Base-by-base conservation (phyloP, 2,329 filamentous ascomycete genomes). In the Curvularia spicifera region DNA sequence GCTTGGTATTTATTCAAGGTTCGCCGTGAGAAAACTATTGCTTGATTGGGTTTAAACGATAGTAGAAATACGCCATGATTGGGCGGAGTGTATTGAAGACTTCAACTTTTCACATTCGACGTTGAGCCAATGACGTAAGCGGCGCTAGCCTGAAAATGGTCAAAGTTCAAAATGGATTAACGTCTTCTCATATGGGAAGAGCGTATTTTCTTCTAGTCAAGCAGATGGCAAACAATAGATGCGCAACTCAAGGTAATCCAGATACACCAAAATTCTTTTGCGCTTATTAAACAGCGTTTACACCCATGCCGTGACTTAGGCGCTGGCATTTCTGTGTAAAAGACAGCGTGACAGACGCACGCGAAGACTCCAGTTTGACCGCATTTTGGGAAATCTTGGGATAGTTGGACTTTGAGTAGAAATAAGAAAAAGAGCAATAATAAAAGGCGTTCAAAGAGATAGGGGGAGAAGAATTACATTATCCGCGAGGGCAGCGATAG, bases 61-160 rank as follows among this genome's bases (percentile, higher is more conserved):
- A 35, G 3, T 10, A 4, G 24, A 33, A 35, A 5, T n/a, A 8
- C 35, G 6, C 3, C 9, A 31, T 18, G 15, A 18, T 28, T 26
- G n/a, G 13, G 7, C 9, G 7, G 20, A 31, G 18, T 29, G 26
- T 31, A 8, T 26, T 20, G 6, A 12, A 18, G 15, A 29, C n/a
- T 31, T 10, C n/a, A 22, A 22, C 18, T 42, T 13, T 18, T 42
- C 4, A 24, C 22, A 4, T 24, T 43, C 5, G n/a, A 31, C 18
- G 29, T 31, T 45, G 24, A 47, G 5, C 5, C 4, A 40, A 39
- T 50, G 47, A 50, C 47, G 47, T 50, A 50, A 50, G 26, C 24
- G 40, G 15, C 47, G n/a, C 47, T 50, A 50, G 35, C 7, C 47
- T 40, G 13, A 20, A 28, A 49, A 39, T 20, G 47, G 10, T n/a